These are phyloP conservation scores for Ophiostoma australiae DNA, from an alignment of 2,329 filamentous ascomycete species.

Conservation along the genomic window DNA sequence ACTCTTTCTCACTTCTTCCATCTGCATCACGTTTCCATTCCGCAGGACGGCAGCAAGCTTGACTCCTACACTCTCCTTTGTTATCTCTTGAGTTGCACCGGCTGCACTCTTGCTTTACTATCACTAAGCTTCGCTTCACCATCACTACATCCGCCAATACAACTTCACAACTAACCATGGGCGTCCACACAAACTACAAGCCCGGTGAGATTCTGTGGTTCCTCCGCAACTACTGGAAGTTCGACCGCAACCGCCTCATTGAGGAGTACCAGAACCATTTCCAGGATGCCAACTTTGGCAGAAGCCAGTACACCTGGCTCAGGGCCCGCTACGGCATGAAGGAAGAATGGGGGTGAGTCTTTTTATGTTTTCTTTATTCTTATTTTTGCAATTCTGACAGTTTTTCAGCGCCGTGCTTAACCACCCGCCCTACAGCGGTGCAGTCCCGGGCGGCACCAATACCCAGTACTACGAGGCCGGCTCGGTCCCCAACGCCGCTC, in stretches of 20 bases:
- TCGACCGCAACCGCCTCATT: slow-evolving; percentile 22
- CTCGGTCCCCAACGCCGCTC: slow-evolving; percentile 16
- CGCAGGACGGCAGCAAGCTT: not conserved
- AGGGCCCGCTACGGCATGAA: slow-evolving; percentile 28
- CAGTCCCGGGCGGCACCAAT: slow-evolving; percentile 22
- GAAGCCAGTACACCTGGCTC: slow-evolving; percentile 29
- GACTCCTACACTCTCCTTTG: not conserved
- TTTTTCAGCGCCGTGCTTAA: slow-evolving; percentile 24
- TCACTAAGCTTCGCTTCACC: too few relatives aligned
- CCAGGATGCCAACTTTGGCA: slow-evolving; percentile 25
- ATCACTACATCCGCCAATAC: not conserved
- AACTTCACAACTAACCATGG: slow-evolving; percentile 19
- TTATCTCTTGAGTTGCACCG: not conserved
- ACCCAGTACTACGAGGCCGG: slow-evolving; percentile 23
- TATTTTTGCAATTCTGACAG: not conserved
- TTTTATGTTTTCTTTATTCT: not conserved
- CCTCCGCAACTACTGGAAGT: slow-evolving; percentile 27
- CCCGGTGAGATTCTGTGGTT: slow-evolving; percentile 28
- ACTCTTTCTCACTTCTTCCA: not conserved
- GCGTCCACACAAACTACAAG: slow-evolving; percentile 27
- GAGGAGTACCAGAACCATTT: slow-evolving; percentile 20
- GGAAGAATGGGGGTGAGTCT: slow-evolving; percentile 28
- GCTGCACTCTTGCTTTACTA: not conserved
- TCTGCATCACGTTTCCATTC: not conserved
- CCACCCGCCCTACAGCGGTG: slow-evolving; percentile 25